Evolutionary conservation across 495 filamentous ascomycete genomes (phyloP).

Genomic region (Penicillium macrosclerotiorum): DNA sequence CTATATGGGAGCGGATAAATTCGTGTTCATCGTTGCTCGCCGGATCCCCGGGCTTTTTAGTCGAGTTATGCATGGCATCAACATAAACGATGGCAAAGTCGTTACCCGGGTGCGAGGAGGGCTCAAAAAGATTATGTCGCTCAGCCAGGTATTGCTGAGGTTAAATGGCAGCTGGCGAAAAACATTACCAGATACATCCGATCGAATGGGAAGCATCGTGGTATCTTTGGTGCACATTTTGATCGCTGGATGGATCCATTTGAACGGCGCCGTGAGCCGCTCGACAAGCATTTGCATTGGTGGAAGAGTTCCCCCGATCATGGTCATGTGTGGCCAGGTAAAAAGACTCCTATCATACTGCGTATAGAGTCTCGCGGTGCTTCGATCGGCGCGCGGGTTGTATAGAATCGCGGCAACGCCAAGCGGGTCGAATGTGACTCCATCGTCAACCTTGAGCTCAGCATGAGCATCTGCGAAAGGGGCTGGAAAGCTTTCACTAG

Average conservation of each 20-base stretch:
- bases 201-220: conserved; percentile 26
- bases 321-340: conserved; percentile 32
- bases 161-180: conserved; percentile 28
- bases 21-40: not conserved
- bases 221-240: conserved; percentile 26
- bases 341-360: conserved; percentile 26
- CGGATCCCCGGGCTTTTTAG: not conserved
- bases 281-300: conserved; percentile 31
- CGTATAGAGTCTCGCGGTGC: conserved; percentile 27
- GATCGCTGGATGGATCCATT: conserved; percentile 26
- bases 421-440: conserved; percentile 30
- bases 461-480: conserved; percentile 1
- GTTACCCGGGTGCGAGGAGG: conserved; percentile 20
- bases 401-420: conserved; percentile 30
- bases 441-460: conserved; percentile 6
- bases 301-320: conserved; percentile 28
- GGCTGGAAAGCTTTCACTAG: no score
- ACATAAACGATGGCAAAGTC: conserved; percentile 25
- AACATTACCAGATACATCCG: conserved; percentile 22
- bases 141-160: conserved; percentile 27
- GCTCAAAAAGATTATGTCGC: conserved; percentile 23
- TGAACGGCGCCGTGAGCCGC: conserved; percentile 20
- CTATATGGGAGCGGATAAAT: conserved; percentile 4
- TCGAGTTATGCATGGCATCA: conserved; percentile 9
- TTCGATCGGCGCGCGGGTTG: conserved; percentile 26